Percentiles rank a stretch among this genome's conserved stretches.
phyloP scores from a whole-genome alignment of 176 grass and related monocot genomes.

The Rhynchospora breviuscula region DNA sequence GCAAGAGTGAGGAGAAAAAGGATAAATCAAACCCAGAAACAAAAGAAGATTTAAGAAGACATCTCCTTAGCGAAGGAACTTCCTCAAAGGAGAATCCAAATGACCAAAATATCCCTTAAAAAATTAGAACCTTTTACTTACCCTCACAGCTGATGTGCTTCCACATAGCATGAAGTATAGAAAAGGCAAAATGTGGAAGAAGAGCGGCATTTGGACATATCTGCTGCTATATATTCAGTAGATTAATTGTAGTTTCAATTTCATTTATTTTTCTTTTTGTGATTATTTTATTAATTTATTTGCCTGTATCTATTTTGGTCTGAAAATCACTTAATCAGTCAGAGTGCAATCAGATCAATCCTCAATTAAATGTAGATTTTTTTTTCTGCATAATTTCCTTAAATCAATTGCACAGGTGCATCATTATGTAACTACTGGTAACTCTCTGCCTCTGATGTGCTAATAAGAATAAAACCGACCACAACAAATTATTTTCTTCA shows the following conservation, averaged over 20 bases:
- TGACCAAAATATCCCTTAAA: conserved; percentile 20
- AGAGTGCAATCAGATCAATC: conserved; percentile 2
- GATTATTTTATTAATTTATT: not conserved
- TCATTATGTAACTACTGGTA: not conserved
- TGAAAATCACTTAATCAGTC: not conserved
- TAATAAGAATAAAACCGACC: not conserved
- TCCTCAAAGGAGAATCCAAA: conserved; percentile 13
- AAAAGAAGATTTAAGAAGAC: conserved; percentile 36
- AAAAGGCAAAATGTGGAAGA: conserved; percentile 1
- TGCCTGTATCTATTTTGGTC: conserved; percentile 1
- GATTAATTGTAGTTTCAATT: not conserved
- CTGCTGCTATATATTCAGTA: not conserved
- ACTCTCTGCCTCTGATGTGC: not conserved
- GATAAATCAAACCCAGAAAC: conserved; percentile 18
- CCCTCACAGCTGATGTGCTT: not conserved
- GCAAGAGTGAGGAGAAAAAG: conserved; percentile 50
- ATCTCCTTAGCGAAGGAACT: conserved; percentile 33
- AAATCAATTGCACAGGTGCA: not conserved
- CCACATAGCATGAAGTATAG: not conserved
- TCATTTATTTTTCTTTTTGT: not conserved
- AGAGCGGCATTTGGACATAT: not conserved
- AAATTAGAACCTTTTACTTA: conserved; percentile 1
- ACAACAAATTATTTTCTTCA: not conserved
- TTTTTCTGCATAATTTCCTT: not conserved
- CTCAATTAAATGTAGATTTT: not conserved